Evolutionary conservation across 257 asterid genomes (phyloP), one percentile per base, ranked within the genome.

Genomic region (Prunella vulgaris): DNA sequence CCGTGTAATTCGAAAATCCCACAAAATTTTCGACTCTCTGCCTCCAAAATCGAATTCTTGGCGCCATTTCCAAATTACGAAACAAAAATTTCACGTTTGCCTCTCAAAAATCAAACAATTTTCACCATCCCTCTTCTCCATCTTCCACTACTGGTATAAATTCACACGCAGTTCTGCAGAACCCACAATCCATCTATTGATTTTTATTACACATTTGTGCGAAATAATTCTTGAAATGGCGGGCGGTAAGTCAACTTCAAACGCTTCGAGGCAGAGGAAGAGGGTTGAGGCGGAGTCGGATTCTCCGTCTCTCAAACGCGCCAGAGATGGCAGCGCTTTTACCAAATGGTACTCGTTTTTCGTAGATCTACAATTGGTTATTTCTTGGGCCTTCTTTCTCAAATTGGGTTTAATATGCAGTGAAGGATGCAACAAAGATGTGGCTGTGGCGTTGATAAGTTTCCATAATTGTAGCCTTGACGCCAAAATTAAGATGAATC

Each of bases 321-420:
- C 98, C 33, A 90, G 72, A 71, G 84, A 93, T 17, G 97, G 95
- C 68, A 88, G 95, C n/a, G 98, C 97, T 53, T 93, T 93, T 42
- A 82, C 94, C 69, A 84, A 74, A 74, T 90, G 98, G 98, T 92
- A 78, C 10, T 38, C n/a, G 10, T 4, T 10, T 70, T 56, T 35
- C 1, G n/a, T n/a, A n/a, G n/a, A n/a, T 52, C 10, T 5, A 1
- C 24, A n/a, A n/a, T 7, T 25, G 20, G 5, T 10, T 28, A 46
- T 68, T 13, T 42, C 42, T 3, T 28, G n/a, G n/a, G n/a, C n/a
- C 14, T 4, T 32, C 3, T 12, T 30, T 27, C 60, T 2, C 49
- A 20, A 1, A n/a, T 33, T 42, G 8, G 5, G 3, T 5, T 7
- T 5, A 2, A 3, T 10, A 67, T 80, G 76, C 85, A 92, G 98